Conservation (phyloP, 768 basidiomycete genomes). For the Lactarius sanguifluus region DNA sequence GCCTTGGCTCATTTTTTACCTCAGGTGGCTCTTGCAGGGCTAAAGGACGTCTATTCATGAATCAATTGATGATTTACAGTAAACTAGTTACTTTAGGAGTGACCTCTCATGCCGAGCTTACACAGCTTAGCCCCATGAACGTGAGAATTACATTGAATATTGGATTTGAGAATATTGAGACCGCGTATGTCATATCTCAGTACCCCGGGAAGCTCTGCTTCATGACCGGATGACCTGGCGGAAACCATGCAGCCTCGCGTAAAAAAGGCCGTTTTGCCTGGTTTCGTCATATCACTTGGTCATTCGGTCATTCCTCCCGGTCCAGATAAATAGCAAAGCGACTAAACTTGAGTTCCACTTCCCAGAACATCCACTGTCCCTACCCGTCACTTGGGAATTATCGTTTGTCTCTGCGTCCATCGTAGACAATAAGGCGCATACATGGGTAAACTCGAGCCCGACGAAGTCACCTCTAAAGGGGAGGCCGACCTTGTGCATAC, state of each 20-base stretch:
- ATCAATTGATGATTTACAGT: neutral
- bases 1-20: neutral
- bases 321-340: neutral
- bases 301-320: neutral
- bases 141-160: neutral
- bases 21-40: conserved; percentile 23
- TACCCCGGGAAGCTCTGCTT: neutral
- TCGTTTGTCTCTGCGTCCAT: neutral
- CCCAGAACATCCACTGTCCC: neutral
- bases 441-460: conserved; percentile 5
- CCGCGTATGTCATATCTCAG: neutral
- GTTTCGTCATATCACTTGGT: conserved; percentile 17
- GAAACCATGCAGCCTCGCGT: neutral
- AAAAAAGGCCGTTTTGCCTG: neutral
- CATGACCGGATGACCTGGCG: neutral
- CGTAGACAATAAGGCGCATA: neutral
- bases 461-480: conserved; percentile 1
- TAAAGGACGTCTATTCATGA: conserved; percentile 22
- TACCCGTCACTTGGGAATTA: neutral
- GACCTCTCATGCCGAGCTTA: no score
- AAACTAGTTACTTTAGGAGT: neutral
- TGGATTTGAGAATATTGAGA: neutral
- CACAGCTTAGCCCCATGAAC: no score
- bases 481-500: conserved; percentile 1
- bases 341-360: neutral